Conservation (phyloP, 2,329 filamentous ascomycete species). For the Colletotrichum kahawae region DNA sequence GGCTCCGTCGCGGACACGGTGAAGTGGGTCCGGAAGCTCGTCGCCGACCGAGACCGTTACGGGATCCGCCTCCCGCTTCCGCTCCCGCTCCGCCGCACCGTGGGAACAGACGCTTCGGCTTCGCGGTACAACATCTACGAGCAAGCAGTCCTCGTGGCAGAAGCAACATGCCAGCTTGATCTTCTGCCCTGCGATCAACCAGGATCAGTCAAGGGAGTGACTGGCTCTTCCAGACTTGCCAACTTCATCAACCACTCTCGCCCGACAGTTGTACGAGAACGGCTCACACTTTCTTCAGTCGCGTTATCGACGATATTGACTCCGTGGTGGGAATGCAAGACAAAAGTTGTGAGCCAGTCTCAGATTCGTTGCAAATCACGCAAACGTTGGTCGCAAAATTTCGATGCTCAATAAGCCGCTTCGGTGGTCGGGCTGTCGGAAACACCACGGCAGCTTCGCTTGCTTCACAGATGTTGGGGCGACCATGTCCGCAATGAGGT, state of each 20-base stretch:
- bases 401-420: background rate
- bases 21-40: background rate
- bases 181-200: background rate
- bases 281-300: background rate
- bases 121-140: background rate
- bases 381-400: background rate
- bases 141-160: background rate
- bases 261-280: background rate
- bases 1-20: background rate
- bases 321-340: background rate
- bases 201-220: accelerated
- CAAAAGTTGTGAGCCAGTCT: background rate
- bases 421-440: accelerated
- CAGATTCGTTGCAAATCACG: background rate
- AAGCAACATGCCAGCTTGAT: background rate
- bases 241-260: background rate
- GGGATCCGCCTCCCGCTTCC: background rate
- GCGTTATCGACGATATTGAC: accelerated
- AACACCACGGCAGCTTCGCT: accelerated
- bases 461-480: accelerated
- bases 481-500: background rate
- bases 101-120: background rate
- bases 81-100: background rate
- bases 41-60: background rate
- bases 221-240: accelerated